phyloP scores from a whole-genome alignment of 1,284 basidiomycete genomes.

The Ceratobasidium papillatum region DNA sequence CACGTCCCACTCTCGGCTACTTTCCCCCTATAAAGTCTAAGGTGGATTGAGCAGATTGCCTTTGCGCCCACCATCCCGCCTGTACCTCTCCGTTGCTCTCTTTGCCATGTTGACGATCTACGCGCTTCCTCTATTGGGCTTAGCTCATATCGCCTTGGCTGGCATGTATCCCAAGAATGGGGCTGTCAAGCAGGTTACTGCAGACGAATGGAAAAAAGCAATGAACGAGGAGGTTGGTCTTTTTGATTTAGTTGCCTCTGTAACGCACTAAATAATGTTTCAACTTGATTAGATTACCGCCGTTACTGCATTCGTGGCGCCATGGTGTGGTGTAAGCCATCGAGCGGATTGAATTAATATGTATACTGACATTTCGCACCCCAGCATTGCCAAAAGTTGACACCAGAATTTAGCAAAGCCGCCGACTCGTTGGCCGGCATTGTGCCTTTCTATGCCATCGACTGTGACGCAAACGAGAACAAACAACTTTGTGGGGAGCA shows the following conservation, averaged over 20 bases:
- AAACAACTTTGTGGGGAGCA: slow-evolving; percentile 84
- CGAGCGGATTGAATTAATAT: not conserved
- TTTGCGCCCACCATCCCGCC: not conserved
- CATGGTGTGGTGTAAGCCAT: slow-evolving; percentile 82
- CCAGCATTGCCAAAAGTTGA: slow-evolving; percentile 87
- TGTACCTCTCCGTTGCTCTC: not conserved
- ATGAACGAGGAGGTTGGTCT: slow-evolving; percentile 78
- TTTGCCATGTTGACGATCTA: not conserved
- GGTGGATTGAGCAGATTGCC: not conserved
- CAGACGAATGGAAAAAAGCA: slow-evolving; percentile 73
- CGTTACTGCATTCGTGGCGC: slow-evolving; percentile 88
- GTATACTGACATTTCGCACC: not conserved
- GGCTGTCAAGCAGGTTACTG: slow-evolving; percentile 78
- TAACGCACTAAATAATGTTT: slow-evolving; percentile 10
- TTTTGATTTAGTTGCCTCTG: not conserved
- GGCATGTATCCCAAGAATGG: slow-evolving; percentile 76
- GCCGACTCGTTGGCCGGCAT: slow-evolving; percentile 82
- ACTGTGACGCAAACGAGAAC: slow-evolving; percentile 88
- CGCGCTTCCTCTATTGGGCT: slow-evolving; percentile 12
- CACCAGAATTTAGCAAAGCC: slow-evolving; percentile 85
- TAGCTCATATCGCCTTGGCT: slow-evolving; percentile 52
- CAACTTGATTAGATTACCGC: slow-evolving; percentile 65
- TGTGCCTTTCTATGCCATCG: slow-evolving; percentile 87
- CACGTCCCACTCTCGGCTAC: slow-evolving; percentile 26
- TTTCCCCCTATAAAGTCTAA: slow-evolving; percentile 13